Base-by-base conservation (phyloP, 495 filamentous ascomycete species). In the Xylaria intraflava region DNA sequence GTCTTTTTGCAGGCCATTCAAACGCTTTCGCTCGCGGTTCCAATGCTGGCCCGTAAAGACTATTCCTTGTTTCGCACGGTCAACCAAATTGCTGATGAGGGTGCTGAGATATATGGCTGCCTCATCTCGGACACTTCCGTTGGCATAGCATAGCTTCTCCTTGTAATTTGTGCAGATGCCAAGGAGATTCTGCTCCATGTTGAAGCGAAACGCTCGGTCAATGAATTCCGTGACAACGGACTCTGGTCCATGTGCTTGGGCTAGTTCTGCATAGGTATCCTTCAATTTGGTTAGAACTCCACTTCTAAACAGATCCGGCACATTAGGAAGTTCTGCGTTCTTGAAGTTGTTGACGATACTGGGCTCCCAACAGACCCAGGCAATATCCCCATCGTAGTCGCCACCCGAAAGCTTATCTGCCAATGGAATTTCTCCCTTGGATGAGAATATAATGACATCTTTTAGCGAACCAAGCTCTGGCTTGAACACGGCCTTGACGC, bases 351-450 rank as follows among this genome's bases (percentile, higher is more conserved):
- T 60, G 0, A 94, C 89, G 12, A 96, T 81, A 0, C 70, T 71
- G 2, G 76, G 74, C 53, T 96, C 90, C 91, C 90, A 96, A 66
- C 90, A 96, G 14, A 95, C 73, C 90, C 90, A 93, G 0, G 83
- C 87, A 36, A 77, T 85, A 58, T 98, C 93, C 0, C 93, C 93
- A 54, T 96, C 92, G 65, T 96, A 96, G 68, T 98, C 93, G 8
- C 93, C 93, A 12, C 92, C 93, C 3, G 89, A 93, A 0, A 96
- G 74, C 66, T 89, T 88, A 29, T 83, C 79, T 0, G 90, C 93
- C 0, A 95, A 77, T 0, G 89, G 80, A 19, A 76, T 76, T 10
- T 78, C 46, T 0, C 93, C 91, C 58, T 79, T 80, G 0, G 77
- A 76, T 0, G 93, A 77, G 60, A 98, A 96, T 1, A 96, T 81